Base-by-base conservation (phyloP, 2,329 filamentous ascomycete genomes). In the Chaetomium olivaceum region DNA sequence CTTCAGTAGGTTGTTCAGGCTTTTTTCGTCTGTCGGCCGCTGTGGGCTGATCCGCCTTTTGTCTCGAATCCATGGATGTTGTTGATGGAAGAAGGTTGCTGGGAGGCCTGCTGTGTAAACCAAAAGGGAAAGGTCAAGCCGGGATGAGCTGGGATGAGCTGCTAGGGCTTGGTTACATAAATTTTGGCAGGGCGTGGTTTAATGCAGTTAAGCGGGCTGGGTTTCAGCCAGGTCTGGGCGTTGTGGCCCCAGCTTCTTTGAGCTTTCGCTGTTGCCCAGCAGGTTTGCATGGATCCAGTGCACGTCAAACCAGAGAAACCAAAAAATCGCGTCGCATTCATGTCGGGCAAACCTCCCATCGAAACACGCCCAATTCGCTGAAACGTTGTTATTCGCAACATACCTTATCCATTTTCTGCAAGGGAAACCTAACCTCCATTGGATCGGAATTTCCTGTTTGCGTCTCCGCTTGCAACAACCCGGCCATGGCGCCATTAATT, bases 401-500 rank as follows among this genome's bases (percentile, higher is more conserved):
- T n/a, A n/a, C 50, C 29, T 9, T n/a, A 2, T 11, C 29, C 21
- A 21, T 48, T 36, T 66, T 62, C 23, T 39, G 19, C 33, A 14
- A 51, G 6, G 51, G 39, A 23, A 14, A 2, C 6, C 8, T 7
- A 21, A 14, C 1, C 25, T 55, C n/a, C 12, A 67, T 67, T 62
- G 62, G 62, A 25, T 31, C 29, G 36, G 6, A 19, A 46, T 46
- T 14, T 33, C 58, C n/a, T 43, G 6, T 39, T 57, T 2, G 6
- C 39, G 16, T 21, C 12, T 14, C 39, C 21, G 29, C 21, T 29
- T 57, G 19, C 33, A 57, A 27, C 39, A 36, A 16, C 58, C 62
- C 58, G 33, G 62, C 69, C 69, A 89, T 89, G 86, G 83, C 86
- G 64, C 87, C 87, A 70, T 79, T 89, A 65, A 89, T 89, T 73